phyloP scores from a whole-genome alignment of 1,139 yeast species.

The Entelexis paramagnoliae region DNA sequence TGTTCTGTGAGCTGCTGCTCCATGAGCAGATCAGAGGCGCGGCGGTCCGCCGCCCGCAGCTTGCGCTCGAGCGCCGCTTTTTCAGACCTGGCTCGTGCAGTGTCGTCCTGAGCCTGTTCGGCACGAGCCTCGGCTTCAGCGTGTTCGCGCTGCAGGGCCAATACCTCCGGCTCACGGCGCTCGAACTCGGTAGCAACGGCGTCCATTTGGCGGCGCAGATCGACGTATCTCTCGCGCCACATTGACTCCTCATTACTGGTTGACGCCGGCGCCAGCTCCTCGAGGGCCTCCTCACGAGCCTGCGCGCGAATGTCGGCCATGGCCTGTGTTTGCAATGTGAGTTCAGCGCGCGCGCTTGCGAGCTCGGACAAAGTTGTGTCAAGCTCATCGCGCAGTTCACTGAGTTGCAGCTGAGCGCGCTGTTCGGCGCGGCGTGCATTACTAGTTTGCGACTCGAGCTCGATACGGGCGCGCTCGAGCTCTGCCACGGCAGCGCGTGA shows the following conservation, averaged over 20 bases:
- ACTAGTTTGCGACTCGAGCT: constrained; percentile 2
- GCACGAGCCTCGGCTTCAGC: constrained; percentile 9
- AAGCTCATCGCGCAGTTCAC: constrained; percentile 34
- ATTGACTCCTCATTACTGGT: constrained; percentile 4
- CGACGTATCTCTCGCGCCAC: constrained; percentile 41
- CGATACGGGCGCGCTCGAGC: constrained; percentile 8
- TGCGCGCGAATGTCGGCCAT: constrained; percentile 31
- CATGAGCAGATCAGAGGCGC: constrained; percentile 21
- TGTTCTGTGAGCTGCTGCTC: constrained; percentile 27
- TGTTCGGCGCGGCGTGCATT: constrained; percentile 8
- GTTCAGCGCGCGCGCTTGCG: constrained; percentile 38
- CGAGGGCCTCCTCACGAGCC: constrained; percentile 33
- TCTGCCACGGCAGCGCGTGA: constrained; percentile 9
- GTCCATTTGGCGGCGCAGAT: constrained; percentile 60
- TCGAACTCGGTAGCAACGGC: constrained; percentile 67
- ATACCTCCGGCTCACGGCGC: constrained; percentile 64
- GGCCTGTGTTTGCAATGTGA: constrained; percentile 34
- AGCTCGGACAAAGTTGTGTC: constrained; percentile 42
- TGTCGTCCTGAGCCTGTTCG: constrained; percentile 2
- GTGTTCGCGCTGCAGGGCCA: constrained; percentile 49
- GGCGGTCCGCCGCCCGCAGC: constrained; percentile 37
- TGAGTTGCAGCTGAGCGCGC: constrained; percentile 24
- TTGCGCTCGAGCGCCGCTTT: constrained; percentile 31
- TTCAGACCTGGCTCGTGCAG: background rate
- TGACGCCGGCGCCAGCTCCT: background rate